phyloP scores from a whole-genome alignment of 805 yeast genomes.

The Pichia pseudocactophila region DNA sequence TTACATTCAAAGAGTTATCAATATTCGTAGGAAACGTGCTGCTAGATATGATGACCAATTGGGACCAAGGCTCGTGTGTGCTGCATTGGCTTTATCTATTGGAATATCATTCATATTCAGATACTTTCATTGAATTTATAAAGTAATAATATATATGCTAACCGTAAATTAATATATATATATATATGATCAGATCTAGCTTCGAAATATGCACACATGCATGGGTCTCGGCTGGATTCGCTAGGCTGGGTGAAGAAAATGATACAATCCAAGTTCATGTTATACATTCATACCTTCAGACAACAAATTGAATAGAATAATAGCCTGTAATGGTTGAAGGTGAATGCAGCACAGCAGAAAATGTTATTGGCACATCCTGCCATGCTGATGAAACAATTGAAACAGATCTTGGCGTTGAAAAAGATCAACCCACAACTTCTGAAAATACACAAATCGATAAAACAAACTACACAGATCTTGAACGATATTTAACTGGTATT shows the following conservation, averaged over 20 bases:
- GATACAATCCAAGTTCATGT: too few relatives aligned
- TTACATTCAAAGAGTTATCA: slow-evolving; percentile 74
- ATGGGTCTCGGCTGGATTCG: too few relatives aligned
- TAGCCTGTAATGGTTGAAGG: too few relatives aligned
- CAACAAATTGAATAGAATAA: too few relatives aligned
- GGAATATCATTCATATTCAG: slow-evolving; percentile 51
- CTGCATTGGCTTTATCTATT: slow-evolving; percentile 62
- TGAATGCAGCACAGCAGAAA: too few relatives aligned
- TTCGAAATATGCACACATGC: too few relatives aligned
- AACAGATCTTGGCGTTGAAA: neutral
- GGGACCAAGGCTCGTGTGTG: slow-evolving; percentile 82
- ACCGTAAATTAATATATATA: too few relatives aligned
- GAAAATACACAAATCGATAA: neutral
- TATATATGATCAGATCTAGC: too few relatives aligned
- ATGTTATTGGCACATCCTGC: too few relatives aligned
- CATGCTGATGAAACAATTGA: neutral
- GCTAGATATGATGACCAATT: slow-evolving; percentile 77
- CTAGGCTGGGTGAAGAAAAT: too few relatives aligned
- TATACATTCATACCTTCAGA: too few relatives aligned
- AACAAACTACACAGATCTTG: slow-evolving; percentile 1
- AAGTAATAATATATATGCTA: too few relatives aligned
- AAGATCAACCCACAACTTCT: neutral
- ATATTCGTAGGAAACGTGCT: slow-evolving; percentile 75
- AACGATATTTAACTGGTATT: slow-evolving; percentile 5
- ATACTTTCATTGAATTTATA: slow-evolving; percentile 14